These are phyloP conservation scores for Penicillium corylophilum DNA, from an alignment of 2,329 filamentous ascomycete genomes.

Conservation along the genomic window DNA sequence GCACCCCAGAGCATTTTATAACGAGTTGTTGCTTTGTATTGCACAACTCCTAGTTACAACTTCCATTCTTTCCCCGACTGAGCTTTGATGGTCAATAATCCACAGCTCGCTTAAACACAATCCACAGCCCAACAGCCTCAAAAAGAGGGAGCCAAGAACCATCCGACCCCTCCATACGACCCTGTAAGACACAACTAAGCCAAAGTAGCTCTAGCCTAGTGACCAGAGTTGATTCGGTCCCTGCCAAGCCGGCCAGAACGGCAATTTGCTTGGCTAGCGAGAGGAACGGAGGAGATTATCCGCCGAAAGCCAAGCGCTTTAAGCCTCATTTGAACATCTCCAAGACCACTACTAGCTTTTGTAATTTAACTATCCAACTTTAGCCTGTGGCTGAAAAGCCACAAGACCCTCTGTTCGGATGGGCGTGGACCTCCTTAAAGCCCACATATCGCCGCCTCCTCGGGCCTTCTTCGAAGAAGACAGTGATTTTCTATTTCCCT, in stretches of 20 bases:
- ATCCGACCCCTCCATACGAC: neutral
- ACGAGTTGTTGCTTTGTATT: too few species aligned
- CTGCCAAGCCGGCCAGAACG: neutral
- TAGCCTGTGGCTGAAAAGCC: neutral
- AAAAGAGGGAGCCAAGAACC: neutral
- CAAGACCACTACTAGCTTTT: neutral
- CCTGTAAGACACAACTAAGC: neutral
- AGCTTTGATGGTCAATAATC: neutral
- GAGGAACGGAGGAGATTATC: neutral
- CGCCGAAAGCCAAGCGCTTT: neutral
- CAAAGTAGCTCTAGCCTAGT: neutral
- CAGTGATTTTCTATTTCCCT: too few species aligned
- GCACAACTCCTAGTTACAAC: too few species aligned
- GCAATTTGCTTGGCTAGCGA: neutral
- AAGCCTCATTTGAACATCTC: neutral
- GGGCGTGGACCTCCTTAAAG: neutral
- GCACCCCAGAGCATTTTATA: conserved; percentile 10
- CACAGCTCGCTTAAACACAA: neutral
- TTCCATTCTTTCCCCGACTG: too few species aligned
- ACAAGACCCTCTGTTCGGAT: neutral
- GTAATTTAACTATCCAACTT: neutral
- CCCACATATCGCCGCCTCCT: neutral
- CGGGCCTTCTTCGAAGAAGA: neutral
- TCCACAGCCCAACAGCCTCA: neutral
- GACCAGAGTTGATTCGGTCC: neutral